phyloP scores from a whole-genome alignment of 75 land plant species.

The Adiantum capillusveneris region DNA sequence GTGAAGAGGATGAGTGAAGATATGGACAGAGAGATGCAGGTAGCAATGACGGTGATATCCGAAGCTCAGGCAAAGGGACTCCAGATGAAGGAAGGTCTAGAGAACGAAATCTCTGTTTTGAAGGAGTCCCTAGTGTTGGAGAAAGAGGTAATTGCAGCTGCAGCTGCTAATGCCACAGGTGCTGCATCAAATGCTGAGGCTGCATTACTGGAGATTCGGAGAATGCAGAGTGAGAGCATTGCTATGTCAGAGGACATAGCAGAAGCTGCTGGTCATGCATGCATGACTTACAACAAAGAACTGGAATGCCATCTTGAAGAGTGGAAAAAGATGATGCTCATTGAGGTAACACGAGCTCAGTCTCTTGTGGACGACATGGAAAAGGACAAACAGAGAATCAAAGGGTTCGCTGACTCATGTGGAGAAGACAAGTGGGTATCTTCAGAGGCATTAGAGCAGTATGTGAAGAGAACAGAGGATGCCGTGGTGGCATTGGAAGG shows the following conservation, averaged over 20 bases:
- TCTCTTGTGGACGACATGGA: not conserved
- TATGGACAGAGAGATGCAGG: constrained; percentile 1
- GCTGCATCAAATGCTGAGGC: constrained; percentile 12
- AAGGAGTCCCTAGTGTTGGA: not conserved
- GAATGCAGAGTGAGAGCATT: constrained; percentile 2
- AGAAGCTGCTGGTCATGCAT: constrained; percentile 2
- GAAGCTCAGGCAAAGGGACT: not conserved
- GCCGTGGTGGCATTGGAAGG: not conserved
- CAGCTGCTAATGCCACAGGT: not conserved
- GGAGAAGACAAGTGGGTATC: not conserved
- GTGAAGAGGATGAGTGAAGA: constrained; percentile 7
- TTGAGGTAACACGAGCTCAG: constrained; percentile 13
- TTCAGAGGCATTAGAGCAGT: not conserved
- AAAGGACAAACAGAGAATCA: not conserved
- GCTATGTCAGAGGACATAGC: constrained; percentile 6
- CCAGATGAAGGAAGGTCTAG: no score
- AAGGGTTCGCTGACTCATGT: not conserved
- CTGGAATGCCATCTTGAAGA: constrained; percentile 2
- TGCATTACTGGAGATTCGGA: constrained; percentile 2
- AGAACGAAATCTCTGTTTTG: not conserved
- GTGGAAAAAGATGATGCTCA: constrained; percentile 7
- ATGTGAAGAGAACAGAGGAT: constrained; percentile 1
- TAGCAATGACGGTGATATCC: not conserved
- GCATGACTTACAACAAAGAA: constrained; percentile 8
- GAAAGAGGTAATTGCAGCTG: not conserved